phyloP scores from a whole-genome alignment of 2,329 filamentous ascomycete genomes.

The Aspergillus sp. region DNA sequence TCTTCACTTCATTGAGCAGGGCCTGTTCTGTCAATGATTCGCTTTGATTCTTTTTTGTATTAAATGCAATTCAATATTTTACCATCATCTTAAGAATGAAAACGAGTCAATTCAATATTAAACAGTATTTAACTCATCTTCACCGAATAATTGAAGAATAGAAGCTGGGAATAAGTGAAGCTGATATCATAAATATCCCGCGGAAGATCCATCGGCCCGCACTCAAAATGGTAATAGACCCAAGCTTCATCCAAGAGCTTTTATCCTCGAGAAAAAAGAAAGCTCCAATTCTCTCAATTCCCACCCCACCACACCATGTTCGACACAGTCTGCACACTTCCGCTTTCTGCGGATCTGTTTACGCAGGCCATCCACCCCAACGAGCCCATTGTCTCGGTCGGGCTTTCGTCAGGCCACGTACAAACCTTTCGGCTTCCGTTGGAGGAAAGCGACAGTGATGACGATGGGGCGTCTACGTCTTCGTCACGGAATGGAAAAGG shows the following conservation, averaged over 20 bases:
- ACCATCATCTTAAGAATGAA: no score
- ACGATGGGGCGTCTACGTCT: constrained; percentile 39
- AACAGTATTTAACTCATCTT: no score
- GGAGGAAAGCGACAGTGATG: constrained; percentile 45
- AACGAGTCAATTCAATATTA: no score
- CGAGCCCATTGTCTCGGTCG: constrained; percentile 79
- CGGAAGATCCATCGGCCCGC: constrained; percentile 20
- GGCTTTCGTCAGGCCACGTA: constrained; percentile 79
- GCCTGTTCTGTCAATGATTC: no score
- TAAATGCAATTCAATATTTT: no score
- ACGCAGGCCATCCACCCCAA: constrained; percentile 79
- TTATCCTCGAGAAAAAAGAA: background rate
- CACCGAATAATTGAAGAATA: no score
- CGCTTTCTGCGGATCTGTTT: constrained; percentile 82
- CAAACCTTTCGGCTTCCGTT: constrained; percentile 73
- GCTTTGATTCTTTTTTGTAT: no score
- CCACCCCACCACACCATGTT: constrained; percentile 56
- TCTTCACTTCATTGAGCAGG: no score
- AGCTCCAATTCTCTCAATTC: background rate
- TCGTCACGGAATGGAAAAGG: constrained; percentile 60
- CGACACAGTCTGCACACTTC: constrained; percentile 86
- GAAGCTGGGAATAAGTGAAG: no score
- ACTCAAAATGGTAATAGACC: constrained; percentile 6
- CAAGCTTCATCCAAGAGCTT: constrained; percentile 1
- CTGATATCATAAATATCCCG: background rate